A percentile compares a stretch with the other conserved stretches of the same genome.
Evolutionary conservation across 192 early-diverging fungal genomes (phyloP).

Genomic region (Coemansia asiatica): DNA sequence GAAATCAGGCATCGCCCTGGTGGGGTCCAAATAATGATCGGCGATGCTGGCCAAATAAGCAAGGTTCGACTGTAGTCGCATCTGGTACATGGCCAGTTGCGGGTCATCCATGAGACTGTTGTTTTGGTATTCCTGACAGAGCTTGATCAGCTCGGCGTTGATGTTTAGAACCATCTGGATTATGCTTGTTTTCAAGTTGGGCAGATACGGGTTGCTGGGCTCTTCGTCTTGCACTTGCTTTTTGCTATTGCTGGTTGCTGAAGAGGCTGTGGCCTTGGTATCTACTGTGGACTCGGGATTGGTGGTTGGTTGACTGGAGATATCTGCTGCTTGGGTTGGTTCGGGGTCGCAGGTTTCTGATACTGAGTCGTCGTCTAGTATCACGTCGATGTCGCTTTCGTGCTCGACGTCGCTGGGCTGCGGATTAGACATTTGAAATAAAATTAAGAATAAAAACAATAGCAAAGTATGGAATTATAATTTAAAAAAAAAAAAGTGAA

Average conservation of each 20-base stretch:
- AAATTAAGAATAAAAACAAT: not conserved
- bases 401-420: constrained; percentile 25
- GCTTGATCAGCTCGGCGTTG: constrained; percentile 60
- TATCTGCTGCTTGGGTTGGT: not conserved
- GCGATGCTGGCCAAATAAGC: constrained; percentile 65
- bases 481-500: not conserved
- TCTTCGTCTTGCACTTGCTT: constrained; percentile 30
- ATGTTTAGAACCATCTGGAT: constrained; percentile 62
- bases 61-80: constrained; percentile 64
- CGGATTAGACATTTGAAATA: not conserved
- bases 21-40: constrained; percentile 57
- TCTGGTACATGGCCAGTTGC: constrained; percentile 59
- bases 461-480: not conserved
- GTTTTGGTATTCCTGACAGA: constrained; percentile 65
- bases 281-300: not conserved
- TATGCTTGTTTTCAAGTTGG: constrained; percentile 53
- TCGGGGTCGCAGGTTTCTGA: constrained; percentile 27
- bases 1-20: constrained; percentile 38
- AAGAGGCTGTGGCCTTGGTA: not conserved
- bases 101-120: constrained; percentile 61
- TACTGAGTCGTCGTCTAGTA: constrained; percentile 45
- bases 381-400: constrained; percentile 51
- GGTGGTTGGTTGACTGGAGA: not conserved
- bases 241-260: constrained; percentile 7
- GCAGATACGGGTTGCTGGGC: constrained; percentile 38